phyloP scores from a whole-genome alignment of 2,329 filamentous ascomycete genomes.

The Hypoxylon sp. region DNA sequence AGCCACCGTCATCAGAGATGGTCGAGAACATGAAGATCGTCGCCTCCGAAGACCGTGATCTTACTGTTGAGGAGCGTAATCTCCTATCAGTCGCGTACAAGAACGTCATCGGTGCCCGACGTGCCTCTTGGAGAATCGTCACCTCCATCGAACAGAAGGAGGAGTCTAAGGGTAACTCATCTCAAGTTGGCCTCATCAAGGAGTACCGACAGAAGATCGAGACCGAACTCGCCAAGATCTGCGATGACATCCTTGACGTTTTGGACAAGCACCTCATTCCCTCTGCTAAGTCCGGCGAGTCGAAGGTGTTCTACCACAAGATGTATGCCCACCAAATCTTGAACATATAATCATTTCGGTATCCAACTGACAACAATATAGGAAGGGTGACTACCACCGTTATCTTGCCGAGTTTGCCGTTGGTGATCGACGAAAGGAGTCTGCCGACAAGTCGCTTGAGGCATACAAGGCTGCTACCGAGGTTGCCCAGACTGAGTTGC shows the following conservation, averaged over 20 bases:
- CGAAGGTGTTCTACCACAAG: slow-evolving; percentile 99
- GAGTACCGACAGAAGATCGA: slow-evolving; percentile 99
- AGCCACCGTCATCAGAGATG: slow-evolving; percentile 79
- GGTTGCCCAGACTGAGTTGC: slow-evolving; percentile 89
- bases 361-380: slow-evolving; percentile 58
- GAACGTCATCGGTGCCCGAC: slow-evolving; percentile 97
- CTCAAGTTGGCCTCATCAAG: slow-evolving; percentile 92
- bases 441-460: slow-evolving; percentile 93
- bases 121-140: slow-evolving; percentile 98
- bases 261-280: slow-evolving; percentile 95
- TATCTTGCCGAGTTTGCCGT: slow-evolving; percentile 97
- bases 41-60: slow-evolving; percentile 86
- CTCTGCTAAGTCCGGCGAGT: slow-evolving; percentile 94
- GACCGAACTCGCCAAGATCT: slow-evolving; percentile 95
- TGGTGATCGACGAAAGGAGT: slow-evolving; percentile 94
- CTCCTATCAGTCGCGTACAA: slow-evolving; percentile 98
- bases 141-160: slow-evolving; percentile 99
- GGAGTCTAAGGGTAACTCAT: slow-evolving; percentile 97
- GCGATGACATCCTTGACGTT: slow-evolving; percentile 95
- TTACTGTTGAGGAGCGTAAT: slow-evolving; percentile 96
- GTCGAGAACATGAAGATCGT: slow-evolving; percentile 99
- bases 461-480: slow-evolving; percentile 96
- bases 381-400: slow-evolving; percentile 99
- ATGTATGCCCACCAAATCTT: slow-evolving; percentile 73
- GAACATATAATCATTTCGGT: slow-evolving; percentile 21